Evolutionary conservation across 2,329 filamentous ascomycete genomes (phyloP).

Genomic region (Xenoacremonium recifei): DNA sequence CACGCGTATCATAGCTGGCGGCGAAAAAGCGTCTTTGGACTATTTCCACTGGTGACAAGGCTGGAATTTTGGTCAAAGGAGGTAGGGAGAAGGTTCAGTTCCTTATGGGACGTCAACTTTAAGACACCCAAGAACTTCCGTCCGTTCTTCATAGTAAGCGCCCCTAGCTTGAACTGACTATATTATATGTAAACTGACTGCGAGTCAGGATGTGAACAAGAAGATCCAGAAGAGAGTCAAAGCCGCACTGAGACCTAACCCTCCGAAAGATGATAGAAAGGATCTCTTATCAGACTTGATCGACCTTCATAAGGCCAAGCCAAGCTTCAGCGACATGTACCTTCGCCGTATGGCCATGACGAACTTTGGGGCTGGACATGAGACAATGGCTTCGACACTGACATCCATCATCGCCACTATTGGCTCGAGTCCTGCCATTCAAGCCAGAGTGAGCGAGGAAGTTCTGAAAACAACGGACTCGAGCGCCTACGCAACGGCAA

Average conservation of each 20-base stretch:
- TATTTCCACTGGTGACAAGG: constrained; percentile 44
- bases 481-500: constrained; percentile 19
- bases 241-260: constrained; percentile 25
- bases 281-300: constrained; percentile 49
- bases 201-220: constrained; percentile 31
- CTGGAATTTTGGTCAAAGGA: constrained; percentile 36
- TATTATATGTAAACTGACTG: no score
- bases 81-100: constrained; percentile 39
- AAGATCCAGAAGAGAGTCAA: constrained; percentile 34
- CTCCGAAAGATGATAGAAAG: constrained; percentile 27
- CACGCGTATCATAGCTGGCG: constrained; percentile 52
- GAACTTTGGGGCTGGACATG: constrained; percentile 56
- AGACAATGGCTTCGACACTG: constrained; percentile 52
- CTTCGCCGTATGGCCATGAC: constrained; percentile 52
- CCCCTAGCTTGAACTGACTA: no score
- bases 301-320: constrained; percentile 41
- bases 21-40: constrained; percentile 50
- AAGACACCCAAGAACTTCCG: constrained; percentile 41
- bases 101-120: constrained; percentile 45
- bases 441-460: constrained; percentile 32
- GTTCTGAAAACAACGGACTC: constrained; percentile 19
- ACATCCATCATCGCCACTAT: constrained; percentile 49
- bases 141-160: constrained; percentile 48
- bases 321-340: constrained; percentile 46
- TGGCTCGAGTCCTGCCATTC: constrained; percentile 35